Evolutionary conservation across 257 asterid species (phyloP).

Genomic region (Penstemon barbatus): DNA sequence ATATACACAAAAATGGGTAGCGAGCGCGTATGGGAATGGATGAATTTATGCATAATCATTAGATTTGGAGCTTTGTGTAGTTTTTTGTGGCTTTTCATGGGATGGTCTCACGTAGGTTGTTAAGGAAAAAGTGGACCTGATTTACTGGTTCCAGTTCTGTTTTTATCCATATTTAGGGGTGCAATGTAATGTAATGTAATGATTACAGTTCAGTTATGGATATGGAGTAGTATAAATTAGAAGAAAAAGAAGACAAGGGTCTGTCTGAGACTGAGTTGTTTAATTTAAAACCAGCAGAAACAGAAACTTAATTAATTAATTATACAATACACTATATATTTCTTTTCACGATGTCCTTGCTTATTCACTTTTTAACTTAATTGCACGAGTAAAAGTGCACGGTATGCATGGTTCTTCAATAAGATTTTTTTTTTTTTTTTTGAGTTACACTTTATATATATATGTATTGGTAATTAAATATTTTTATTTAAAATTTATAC

Average conservation of each 20-base stretch:
- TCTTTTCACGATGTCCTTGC: neutral
- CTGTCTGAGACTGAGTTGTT: neutral
- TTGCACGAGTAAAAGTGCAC: no score
- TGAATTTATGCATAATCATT: neutral
- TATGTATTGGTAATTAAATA: no score
- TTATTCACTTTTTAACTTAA: conserved; percentile 26
- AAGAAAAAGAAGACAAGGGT: conserved; percentile 9
- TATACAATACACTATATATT: neutral
- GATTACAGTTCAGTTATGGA: conserved; percentile 32
- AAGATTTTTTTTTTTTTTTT: no score
- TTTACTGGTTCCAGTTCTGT: conserved; percentile 15
- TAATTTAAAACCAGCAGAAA: conserved; percentile 10
- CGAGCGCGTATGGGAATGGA: neutral
- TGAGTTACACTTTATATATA: no score
- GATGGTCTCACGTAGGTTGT: conserved; percentile 30
- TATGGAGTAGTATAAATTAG: neutral
- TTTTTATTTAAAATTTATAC: no score
- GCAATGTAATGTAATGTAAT: conserved; percentile 28
- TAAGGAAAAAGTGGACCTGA: conserved; percentile 29
- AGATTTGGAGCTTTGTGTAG: conserved; percentile 16
- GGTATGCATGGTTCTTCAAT: no score
- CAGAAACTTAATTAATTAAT: neutral
- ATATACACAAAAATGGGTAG: neutral
- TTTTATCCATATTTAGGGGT: conserved; percentile 32
- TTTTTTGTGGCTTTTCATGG: conserved; percentile 25